phyloP scores from a whole-genome alignment of 208 protist species.

The Wallacemonas sp. region DNA sequence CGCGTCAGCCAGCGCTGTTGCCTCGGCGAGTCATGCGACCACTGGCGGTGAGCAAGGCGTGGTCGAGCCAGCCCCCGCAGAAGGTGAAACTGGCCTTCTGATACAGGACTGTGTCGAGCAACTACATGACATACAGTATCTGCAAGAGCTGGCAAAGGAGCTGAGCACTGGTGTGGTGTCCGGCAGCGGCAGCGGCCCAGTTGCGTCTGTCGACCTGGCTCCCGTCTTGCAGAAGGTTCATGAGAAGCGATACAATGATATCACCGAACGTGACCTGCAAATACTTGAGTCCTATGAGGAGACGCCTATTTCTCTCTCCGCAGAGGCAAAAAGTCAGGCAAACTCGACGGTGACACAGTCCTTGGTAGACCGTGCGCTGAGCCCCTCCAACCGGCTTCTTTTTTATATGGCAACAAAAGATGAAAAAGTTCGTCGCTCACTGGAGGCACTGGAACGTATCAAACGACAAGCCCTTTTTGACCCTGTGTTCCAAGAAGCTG shows the following conservation, averaged over 20 bases:
- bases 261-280: conserved; percentile 56
- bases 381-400: conserved; percentile 69
- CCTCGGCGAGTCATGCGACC: too few species aligned
- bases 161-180: neutral
- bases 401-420: conserved; percentile 48
- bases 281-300: conserved; percentile 68
- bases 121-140: conserved; percentile 33
- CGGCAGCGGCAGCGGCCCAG: neutral
- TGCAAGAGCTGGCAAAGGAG: conserved; percentile 44
- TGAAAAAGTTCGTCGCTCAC: conserved; percentile 25
- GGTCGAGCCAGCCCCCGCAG: neutral
- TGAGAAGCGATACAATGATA: conserved; percentile 40
- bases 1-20: neutral
- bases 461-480: conserved; percentile 72
- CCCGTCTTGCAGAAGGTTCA: conserved; percentile 52
- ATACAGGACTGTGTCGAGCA: conserved; percentile 34
- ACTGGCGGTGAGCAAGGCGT: too few species aligned
- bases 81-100: conserved; percentile 8
- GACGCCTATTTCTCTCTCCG: neutral
- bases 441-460: conserved; percentile 69
- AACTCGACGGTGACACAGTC: conserved; percentile 15
- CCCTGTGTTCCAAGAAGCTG: conserved; percentile 67
- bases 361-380: conserved; percentile 54
- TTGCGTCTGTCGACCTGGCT: conserved; percentile 49
- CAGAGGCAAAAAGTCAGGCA: neutral